Percentiles rank a stretch among this genome's conserved stretches.
Conservation (phyloP, 257 asterid genomes). For the Ballota nigra region DNA sequence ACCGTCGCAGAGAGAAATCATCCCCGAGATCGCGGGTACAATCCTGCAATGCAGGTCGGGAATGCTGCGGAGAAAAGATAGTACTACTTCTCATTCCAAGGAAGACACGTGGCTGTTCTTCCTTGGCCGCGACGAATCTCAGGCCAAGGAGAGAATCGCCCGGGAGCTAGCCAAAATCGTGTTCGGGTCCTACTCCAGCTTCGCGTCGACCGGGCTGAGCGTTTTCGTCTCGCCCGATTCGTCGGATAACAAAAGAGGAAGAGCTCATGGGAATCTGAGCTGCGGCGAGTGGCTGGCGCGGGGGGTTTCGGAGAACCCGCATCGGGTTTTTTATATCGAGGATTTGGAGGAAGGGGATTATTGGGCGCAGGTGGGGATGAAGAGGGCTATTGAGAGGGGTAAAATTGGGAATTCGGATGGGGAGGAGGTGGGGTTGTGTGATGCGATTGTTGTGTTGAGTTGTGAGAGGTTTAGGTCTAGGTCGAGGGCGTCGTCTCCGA, state of each 20-base stretch:
- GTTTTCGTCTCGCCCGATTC: slow-evolving; percentile 31
- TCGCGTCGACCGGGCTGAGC: slow-evolving; percentile 41
- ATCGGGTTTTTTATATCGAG: slow-evolving; percentile 62
- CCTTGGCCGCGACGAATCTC: slow-evolving; percentile 48
- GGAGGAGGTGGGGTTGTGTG: slow-evolving; percentile 54
- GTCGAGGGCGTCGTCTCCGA: no score
- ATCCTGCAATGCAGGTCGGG: slow-evolving; percentile 65
- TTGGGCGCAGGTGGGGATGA: slow-evolving; percentile 39
- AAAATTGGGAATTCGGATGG: slow-evolving; percentile 36
- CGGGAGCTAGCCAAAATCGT: slow-evolving; percentile 54
- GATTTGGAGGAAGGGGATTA: slow-evolving; percentile 59
- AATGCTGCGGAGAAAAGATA: slow-evolving; percentile 51
- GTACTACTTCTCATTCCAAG: slow-evolving; percentile 39
- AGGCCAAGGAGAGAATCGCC: slow-evolving; percentile 50
- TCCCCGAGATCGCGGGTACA: slow-evolving; percentile 50
- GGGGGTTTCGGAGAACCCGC: slow-evolving; percentile 49
- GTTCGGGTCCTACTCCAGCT: slow-evolving; percentile 52
- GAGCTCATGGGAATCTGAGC: no score
- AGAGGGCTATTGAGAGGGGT: slow-evolving; percentile 66
- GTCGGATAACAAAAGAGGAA: no score
- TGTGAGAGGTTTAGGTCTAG: slow-evolving; percentile 44
- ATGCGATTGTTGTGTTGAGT: slow-evolving; percentile 65
- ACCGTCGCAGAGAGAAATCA: slow-evolving; percentile 53
- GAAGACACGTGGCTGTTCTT: slow-evolving; percentile 73
- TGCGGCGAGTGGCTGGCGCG: slow-evolving; percentile 40